A percentile compares a stretch with the other conserved stretches of the same genome.
Conservation (phyloP, 2,329 filamentous ascomycete genomes). For the Paracoccidioides brasiliensis region DNA sequence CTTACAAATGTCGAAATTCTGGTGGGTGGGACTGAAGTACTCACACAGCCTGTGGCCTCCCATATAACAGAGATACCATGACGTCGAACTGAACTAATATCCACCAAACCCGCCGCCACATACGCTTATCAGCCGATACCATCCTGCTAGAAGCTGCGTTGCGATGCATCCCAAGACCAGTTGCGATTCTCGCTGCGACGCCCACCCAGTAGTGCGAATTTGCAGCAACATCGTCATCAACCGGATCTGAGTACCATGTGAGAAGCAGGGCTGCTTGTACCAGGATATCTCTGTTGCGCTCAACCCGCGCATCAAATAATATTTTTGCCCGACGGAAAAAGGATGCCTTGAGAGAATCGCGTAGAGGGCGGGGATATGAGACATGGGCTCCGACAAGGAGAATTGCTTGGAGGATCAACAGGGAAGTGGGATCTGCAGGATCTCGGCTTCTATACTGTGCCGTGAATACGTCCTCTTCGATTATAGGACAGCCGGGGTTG, state of each 20-base stretch:
- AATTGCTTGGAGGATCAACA: slow-evolving; percentile 39
- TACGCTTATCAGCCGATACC: slow-evolving; percentile 28
- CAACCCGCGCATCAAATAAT: slow-evolving; percentile 41
- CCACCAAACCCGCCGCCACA: slow-evolving; percentile 34
- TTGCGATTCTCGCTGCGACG: slow-evolving; percentile 39
- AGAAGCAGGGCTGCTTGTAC: slow-evolving; percentile 43
- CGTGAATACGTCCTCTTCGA: slow-evolving; percentile 42
- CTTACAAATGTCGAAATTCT: not conserved
- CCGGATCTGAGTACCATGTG: slow-evolving; percentile 42
- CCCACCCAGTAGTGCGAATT: slow-evolving; percentile 44
- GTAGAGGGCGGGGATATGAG: slow-evolving; percentile 26
- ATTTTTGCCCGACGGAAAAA: slow-evolving; percentile 43
- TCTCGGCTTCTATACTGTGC: slow-evolving; percentile 36
- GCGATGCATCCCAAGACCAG: slow-evolving; percentile 43
- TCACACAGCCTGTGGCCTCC: slow-evolving; percentile 40
- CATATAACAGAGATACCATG: slow-evolving; percentile 34
- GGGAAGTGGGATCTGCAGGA: slow-evolving; percentile 32
- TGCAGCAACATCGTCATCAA: slow-evolving; percentile 42
- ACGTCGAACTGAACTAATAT: slow-evolving; percentile 34
- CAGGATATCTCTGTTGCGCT: slow-evolving; percentile 41
- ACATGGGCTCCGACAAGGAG: slow-evolving; percentile 42
- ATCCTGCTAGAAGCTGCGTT: slow-evolving; percentile 31
- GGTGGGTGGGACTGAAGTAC: slow-evolving; percentile 7
- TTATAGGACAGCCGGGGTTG: slow-evolving; percentile 40
- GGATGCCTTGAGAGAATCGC: slow-evolving; percentile 34